phyloP scores from a whole-genome alignment of 352 stramenopile genomes.

The Phytophthora pinifolia region DNA sequence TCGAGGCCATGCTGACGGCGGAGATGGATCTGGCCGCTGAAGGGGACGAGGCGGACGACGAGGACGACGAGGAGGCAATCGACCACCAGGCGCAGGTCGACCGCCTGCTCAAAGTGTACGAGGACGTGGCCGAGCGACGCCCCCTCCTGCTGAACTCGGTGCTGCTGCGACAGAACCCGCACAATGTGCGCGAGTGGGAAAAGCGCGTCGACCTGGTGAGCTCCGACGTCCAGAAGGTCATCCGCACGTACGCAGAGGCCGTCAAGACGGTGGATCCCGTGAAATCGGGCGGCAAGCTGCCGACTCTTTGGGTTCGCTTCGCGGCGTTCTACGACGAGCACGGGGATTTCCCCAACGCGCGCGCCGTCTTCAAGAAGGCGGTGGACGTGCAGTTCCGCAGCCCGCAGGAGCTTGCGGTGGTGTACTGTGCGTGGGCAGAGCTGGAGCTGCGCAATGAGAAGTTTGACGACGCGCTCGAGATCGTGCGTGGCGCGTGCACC shows the following conservation, averaged over 20 bases:
- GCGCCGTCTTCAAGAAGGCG: constrained; percentile 92
- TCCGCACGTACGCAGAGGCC: constrained; percentile 89
- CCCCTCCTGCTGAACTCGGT: constrained; percentile 96
- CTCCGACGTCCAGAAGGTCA: constrained; percentile 54
- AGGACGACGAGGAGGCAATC: constrained; percentile 60
- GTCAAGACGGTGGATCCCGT: constrained; percentile 91
- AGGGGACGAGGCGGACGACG: constrained; percentile 52
- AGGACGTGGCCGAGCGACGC: constrained; percentile 93
- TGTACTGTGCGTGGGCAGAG: constrained; percentile 96
- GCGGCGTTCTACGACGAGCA: constrained; percentile 95
- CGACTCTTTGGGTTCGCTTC: constrained; percentile 94
- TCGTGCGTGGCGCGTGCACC: constrained; percentile 84
- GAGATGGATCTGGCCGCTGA: constrained; percentile 90
- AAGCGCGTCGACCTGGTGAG: constrained; percentile 92
- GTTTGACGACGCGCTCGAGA: constrained; percentile 93
- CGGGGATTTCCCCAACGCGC: constrained; percentile 91
- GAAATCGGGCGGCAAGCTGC: constrained; percentile 87
- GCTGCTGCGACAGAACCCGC: constrained; percentile 97
- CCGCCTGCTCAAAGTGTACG: constrained; percentile 83
- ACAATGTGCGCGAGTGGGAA: constrained; percentile 98
- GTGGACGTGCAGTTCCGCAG: constrained; percentile 72
- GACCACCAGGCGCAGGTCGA: constrained; percentile 76
- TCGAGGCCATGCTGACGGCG: constrained; percentile 96
- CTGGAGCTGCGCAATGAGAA: constrained; percentile 95
- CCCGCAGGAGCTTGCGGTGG: constrained; percentile 92